phyloP scores from a whole-genome alignment of 495 filamentous ascomycete species.

The Tetracladium setigerum region DNA sequence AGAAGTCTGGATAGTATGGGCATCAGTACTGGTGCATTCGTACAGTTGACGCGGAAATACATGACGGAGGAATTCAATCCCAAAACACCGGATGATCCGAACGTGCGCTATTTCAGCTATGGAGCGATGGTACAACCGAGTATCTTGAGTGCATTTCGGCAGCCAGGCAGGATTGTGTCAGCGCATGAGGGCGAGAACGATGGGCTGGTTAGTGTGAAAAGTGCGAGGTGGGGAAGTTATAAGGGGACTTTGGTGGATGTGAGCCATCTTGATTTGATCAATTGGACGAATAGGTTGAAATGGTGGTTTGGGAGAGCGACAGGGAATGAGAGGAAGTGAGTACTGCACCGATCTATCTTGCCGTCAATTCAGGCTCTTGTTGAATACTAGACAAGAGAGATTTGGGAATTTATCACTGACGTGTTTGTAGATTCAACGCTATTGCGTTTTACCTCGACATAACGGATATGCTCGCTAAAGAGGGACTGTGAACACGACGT shows the following conservation, averaged over 20 bases:
- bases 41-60: conserved; percentile 73
- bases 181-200: conserved; percentile 78
- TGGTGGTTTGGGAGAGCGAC: conserved; percentile 62
- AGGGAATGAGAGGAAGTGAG: conserved; percentile 63
- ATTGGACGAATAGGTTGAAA: conserved; percentile 83
- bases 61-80: conserved; percentile 82
- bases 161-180: conserved; percentile 63
- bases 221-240: conserved; percentile 84
- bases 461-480: conserved; percentile 74
- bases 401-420: background rate
- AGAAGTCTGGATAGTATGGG: conserved; percentile 55
- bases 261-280: conserved; percentile 89
- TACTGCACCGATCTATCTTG: no score
- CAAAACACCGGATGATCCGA: conserved; percentile 59
- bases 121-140: conserved; percentile 65
- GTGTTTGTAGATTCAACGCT: conserved; percentile 71
- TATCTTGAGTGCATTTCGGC: conserved; percentile 66
- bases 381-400: background rate
- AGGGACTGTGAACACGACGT: conserved; percentile 32
- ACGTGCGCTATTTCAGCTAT: conserved; percentile 89
- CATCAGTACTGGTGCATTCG: conserved; percentile 75
- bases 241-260: conserved; percentile 84
- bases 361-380: no score
- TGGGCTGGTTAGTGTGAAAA: conserved; percentile 82
- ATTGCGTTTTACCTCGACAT: conserved; percentile 93